Base-by-base conservation (phyloP, 78 protist genomes). In the Dictyostelium capitatum region DNA sequence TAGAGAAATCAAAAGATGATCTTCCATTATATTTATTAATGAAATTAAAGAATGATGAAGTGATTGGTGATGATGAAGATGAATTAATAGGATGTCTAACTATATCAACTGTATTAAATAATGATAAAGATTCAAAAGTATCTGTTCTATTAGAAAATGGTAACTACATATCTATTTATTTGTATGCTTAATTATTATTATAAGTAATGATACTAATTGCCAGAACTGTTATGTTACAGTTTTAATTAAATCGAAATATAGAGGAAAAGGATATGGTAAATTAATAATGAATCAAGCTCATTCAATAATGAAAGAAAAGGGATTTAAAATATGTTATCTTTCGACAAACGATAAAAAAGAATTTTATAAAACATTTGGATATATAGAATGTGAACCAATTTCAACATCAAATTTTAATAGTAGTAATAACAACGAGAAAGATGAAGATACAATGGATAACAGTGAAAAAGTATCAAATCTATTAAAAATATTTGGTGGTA, bases 251-350 rank as follows among this genome's bases (percentile, higher is more conserved):
- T 2, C 43, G 23, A 43, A 25, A 25, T 75, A 75, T 50, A 75
- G 81, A 50, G 81, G 81, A 37, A 75, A 75, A 48, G 81, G 81
- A 5, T 75, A 50, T 75, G 81, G 81, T 75, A 43, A 41, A 50
- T 3, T 75, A n/a, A 25, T 75, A 23, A 75, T 75, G 81, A 48
- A 9, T 12, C n/a, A 75, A 48, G 37, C 37, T 48, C 54, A 75
- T 32, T 23, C 14, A 23, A 75, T 50, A 37, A 25, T 41, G 46
- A 50, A 48, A 48, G 64, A 75, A 75, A 75, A 75, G 48, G 64
- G 46, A 11, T 75, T 12, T 75, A 23, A 23, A 23, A 25, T 48
- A 19, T 23, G 43, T 12, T 75, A 75, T 75, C 41, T 75, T 25
- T 75, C 81, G 23, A 75, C 81, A 43, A n/a, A 75, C 12, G 81